Evolutionary conservation across 208 protist genomes (phyloP), one percentile per base, ranked within the genome.

Genomic region (Crithidia expoeki): DNA sequence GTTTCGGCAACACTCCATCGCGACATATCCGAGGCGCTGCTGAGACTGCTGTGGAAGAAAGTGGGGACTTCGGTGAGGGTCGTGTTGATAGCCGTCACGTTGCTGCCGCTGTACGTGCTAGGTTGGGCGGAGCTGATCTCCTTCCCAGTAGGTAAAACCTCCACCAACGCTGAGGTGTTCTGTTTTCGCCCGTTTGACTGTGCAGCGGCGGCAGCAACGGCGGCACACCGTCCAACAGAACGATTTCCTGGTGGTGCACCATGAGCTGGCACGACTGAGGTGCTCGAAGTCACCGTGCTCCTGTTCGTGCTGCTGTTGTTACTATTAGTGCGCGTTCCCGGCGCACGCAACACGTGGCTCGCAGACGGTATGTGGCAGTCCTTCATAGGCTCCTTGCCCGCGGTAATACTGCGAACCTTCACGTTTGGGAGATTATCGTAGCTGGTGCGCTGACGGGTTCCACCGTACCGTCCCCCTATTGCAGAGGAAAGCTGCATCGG

Each of bases 1-100:
- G 60, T 49, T n/a, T 66, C 60, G 10, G 36, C 46, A 4, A 66
- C 21, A 46, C 46, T 66, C 46, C 32, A 32, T 2, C 30, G 60
- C 5, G 60, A 42, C 5, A 9, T 5, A 9, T 36, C 46, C 3
- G 46, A 44, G 30, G n/a, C 30, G 16, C 42, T 28, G 46, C 60
- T 55, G 46, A 19, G 2, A 32, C 46, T 52, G 60, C 38, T 32
- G 21, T 27, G 58, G 23, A 25, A 62, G 11, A 49, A n/a, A 3
- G 56, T 12, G 4, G 38, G 38, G 9, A 34, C 38, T 16, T 62
- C 56, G 4, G 23, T 49, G 9, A 21, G 36, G 19, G 34, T 36
- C 23, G 49, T 69, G 36, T 10, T 33, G 6, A 12, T n/a, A 5
- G 42, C 10, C 23, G 40, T 36, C 38, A n/a, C 34, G 64, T 28